A percentile compares a stretch with the other conserved stretches of the same genome.
Evolutionary conservation across 495 filamentous ascomycete species (phyloP).

Genomic region (Aspergillus egyptiacus): DNA sequence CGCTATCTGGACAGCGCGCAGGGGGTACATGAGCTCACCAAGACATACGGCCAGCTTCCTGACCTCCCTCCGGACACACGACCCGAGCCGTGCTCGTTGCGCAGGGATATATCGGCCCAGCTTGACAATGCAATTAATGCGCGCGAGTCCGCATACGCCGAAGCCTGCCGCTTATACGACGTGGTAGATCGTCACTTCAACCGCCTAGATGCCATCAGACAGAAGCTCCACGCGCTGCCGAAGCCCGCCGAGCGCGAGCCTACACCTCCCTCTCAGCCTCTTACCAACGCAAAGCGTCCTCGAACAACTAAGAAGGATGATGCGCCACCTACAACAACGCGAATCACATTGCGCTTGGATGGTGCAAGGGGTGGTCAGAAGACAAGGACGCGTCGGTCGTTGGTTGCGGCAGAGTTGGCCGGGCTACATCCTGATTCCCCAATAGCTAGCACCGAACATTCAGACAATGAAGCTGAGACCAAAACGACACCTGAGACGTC

Average conservation of each 20-base stretch:
- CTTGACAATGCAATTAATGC: constrained; percentile 69
- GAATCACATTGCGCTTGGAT: constrained; percentile 61
- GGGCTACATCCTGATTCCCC: constrained; percentile 40
- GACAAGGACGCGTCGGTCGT: constrained; percentile 35
- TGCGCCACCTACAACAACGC: constrained; percentile 38
- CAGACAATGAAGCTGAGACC: constrained; percentile 33
- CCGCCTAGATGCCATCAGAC: constrained; percentile 67
- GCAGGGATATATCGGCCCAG: constrained; percentile 67
- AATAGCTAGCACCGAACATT: constrained; percentile 44
- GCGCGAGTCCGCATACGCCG: constrained; percentile 71
- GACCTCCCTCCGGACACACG: constrained; percentile 47
- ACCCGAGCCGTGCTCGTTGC: constrained; percentile 53
- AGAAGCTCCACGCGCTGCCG: constrained; percentile 73
- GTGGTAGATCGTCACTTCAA: constrained; percentile 72
- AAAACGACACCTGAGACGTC: constrained; percentile 11
- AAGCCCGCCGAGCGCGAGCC: constrained; percentile 66
- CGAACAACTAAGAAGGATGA: constrained; percentile 40
- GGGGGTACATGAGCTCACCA: constrained; percentile 65
- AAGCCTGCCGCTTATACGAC: constrained; percentile 75
- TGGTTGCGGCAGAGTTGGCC: constrained; percentile 29
- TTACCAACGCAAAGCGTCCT: constrained; percentile 49
- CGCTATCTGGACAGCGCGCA: constrained; percentile 60
- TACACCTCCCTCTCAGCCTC: constrained; percentile 47
- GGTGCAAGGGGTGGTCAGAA: constrained; percentile 33
- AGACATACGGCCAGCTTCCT: constrained; percentile 67